Evolutionary conservation across 2,329 filamentous ascomycete genomes (phyloP), one percentile per base, ranked within the genome.

Genomic region (Sporothrix euskadiensis): DNA sequence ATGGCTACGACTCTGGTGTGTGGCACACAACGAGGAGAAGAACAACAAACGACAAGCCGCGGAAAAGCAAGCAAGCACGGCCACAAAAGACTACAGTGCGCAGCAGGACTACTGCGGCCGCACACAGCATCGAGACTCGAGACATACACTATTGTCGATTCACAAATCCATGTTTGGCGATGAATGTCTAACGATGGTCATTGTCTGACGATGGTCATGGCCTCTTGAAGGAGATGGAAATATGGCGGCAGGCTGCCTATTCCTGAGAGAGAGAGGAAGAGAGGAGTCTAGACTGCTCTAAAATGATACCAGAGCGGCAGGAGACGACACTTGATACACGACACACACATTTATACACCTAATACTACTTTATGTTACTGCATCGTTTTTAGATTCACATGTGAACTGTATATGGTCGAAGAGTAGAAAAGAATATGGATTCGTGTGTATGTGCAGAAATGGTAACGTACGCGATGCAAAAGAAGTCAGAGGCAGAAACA

Each of bases 241-340:
- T 30, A 63, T 4, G 56, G 69, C 69, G 69, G 69, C 69, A 22
- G 69, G 69, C 69, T 71, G 56, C 69, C 56, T 32, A 19, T 52
- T 68, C 35, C 65, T n/a, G 30, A 1, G 5, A 3, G 30, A 1
- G 5, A 3, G n/a, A 32, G 22, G 19, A 8, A 32, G 16, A 63
- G 6, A 12, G 9, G n/a, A 16, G 22, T 44, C 22, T 22, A 19
- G 5, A 47, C 41, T 66, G 61, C 61, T 30, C 12, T 6, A 5
- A 49, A 49, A 59, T 59, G 56, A 59, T 59, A 59, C 56, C 56
- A 66, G 14, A 41, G 14, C 59, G 14, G 61, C 61, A 49, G 61
- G 35, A 66, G 35, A 26, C 32, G 44, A 66, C 22, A 47, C 12
- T 2, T 19, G 39, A 47, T n/a, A 22, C 22, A 30, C 12, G 22